Base-by-base conservation (phyloP, 306 rosid species). In the Gillenia trifoliata region DNA sequence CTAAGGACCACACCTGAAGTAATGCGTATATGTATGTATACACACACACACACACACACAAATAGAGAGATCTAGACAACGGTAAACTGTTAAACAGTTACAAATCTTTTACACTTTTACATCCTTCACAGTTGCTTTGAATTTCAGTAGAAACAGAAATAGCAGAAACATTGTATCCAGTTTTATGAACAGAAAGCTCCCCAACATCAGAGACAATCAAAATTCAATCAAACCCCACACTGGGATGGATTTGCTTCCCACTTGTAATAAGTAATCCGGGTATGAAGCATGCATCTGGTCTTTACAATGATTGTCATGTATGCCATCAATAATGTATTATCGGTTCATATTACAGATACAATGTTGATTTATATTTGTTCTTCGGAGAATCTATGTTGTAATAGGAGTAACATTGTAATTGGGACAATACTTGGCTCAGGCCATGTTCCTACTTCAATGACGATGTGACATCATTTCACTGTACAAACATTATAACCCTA, bases 1-100 rank as follows among this genome's bases (percentile, higher is more conserved):
- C 2, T 33, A 30, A 70, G 72, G 85, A 41, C 83, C 74, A 74
- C 75, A 15, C 64, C 28, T 61, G 40, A 38, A 7, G 76, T 22
- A 23, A 13, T 6, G 30, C 13, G 30, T 31, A 54, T 34, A 36
- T 7, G 8, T 36, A 36, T 36, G 8, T 7, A 12, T 41, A 41
- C 1, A 41, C 13, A 41, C 15, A 43, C 16, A 12, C 15, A 43
- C 6, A 33, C 7, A 6, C 7, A 6, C 3, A 33, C 6, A 12
- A 3, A 43, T 3, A 3, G 49, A 50, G 23, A 78, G 73, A 56
- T 66, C 68, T 34, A 23, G 52, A 74, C 23, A 26, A 57, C 31
- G 1, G 56, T 59, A 26, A 29, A 57, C 25, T n/a, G 29, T 65
- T 9, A 33, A 19, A 19, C 33, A 5, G 64, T 59, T 26, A 4